Base-by-base conservation (phyloP, 2,329 filamentous ascomycete species). In the Dactylellina sp. region DNA sequence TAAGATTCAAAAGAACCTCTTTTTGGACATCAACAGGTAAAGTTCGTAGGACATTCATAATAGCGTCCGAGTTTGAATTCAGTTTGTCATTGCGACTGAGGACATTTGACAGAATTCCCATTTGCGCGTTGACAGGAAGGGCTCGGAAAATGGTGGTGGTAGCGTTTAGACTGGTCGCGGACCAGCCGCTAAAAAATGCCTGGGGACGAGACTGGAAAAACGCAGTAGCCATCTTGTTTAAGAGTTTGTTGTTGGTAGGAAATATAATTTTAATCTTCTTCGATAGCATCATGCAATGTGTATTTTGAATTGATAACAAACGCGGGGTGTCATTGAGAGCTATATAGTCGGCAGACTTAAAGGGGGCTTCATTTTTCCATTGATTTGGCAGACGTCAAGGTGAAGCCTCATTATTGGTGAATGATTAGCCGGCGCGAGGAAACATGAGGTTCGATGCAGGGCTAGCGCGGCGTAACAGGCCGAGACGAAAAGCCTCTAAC, bases 81-180 rank as follows among this genome's bases (percentile, higher is more conserved):
- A 47, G 20, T 2, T 7, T 59, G n/a, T 59, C 32, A 18, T 59
- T 59, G 32, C 55, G 55, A 22, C 22, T 35, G 9, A 59, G 37
- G 6, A 49, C 40, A 24, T 18, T 60, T 6, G 56, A 47, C 14
- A 60, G 40, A 18, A 60, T 60, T 1, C 40, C 40, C 16, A 49
- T 47, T 49, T 60, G 56, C 14, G 56, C 56, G 32, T 47, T 60
- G 28, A 37, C 56, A 7, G 56, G 56, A 6, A 60, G 42, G 20
- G 59, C 59, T 42, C 47, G 46, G 47, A 63, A 63, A 6, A 63
- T 18, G 14, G 59, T 20, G 1, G 47, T 22, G 7, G 46, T 47
- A 7, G 59, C 59, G 47, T 44, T 53, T 16, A 52, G n/a, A 24
- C 47, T 53, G 35, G 46, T 25, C 32, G 32, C 28, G 7, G 59